Evolutionary conservation across 176 grass and related monocot genomes (phyloP), one percentile per base, ranked within the genome.

Genomic region (Eragrostis nindensis): DNA sequence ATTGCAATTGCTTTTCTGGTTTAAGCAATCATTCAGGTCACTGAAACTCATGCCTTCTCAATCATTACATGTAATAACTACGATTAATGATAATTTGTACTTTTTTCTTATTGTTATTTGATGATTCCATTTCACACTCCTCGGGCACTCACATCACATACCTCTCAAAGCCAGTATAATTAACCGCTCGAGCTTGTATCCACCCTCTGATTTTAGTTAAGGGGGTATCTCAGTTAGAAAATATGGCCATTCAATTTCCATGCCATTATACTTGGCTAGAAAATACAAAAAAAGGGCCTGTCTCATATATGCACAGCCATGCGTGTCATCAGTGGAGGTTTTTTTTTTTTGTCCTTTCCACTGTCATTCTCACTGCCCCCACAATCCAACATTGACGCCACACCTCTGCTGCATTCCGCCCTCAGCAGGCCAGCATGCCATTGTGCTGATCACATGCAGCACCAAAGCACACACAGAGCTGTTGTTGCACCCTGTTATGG

Each of bases 21-120:
- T 99, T 87, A 99, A 99, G 85, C 90, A 95, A 81, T 95, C 96
- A 84, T 99, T 95, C 92, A 99, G 96, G 96, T 93, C 55, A 82
- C 71, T 78, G 38, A 88, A 82, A 75, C 32, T 42, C 13, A 72
- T 73, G 59, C 66, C 74, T 79, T 54, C 74, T 66, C 62, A 56
- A 41, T 76, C 52, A 69, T 86, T 84, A 25, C 55, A 59, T 83
- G 2, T 41, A 16, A 80, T 69, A 13, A 60, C 40, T 59, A 52
- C 30, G 27, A 57, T 84, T 82, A 77, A 21, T 47, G 32, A 55
- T 53, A 47, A 85, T 68, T 3, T 76, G 3, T 74, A 68, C 26
- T 80, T 70, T 8, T 40, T 22, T 12, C 11, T 70, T 50, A 78
- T 48, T 5, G 54, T 64, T 38, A 66, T 38, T 66, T 68, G 54